phyloP scores from a whole-genome alignment of 2,329 filamentous ascomycete species.

The Scorias spongiosa region DNA sequence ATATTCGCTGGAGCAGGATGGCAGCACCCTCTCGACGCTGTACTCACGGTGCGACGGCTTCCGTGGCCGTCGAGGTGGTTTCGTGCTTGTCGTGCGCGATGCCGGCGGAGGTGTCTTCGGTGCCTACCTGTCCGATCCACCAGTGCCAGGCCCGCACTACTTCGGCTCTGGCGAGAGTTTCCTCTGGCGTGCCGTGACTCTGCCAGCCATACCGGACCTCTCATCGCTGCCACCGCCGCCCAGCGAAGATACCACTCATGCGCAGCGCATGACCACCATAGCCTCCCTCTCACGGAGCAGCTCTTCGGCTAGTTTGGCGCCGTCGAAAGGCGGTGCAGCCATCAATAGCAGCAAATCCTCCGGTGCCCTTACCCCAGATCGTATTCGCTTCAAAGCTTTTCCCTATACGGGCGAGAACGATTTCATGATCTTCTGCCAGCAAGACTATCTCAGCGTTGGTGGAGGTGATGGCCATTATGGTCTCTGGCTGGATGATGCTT shows the following conservation, averaged over 20 bases:
- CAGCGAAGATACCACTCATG: constrained; percentile 47
- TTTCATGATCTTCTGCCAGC: constrained; percentile 89
- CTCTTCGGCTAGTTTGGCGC: constrained; percentile 14
- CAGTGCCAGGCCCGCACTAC: constrained; percentile 67
- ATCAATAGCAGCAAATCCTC: constrained; percentile 11
- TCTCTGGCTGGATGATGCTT: constrained; percentile 76
- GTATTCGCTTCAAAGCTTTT: constrained; percentile 91
- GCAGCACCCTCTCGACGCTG: constrained; percentile 70
- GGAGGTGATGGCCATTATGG: constrained; percentile 79
- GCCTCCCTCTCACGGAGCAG: constrained; percentile 11
- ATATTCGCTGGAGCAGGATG: constrained; percentile 86
- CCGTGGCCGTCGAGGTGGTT: constrained; percentile 58
- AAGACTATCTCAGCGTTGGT: constrained; percentile 69
- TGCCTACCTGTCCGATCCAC: constrained; percentile 82
- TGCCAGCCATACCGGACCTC: constrained; percentile 40
- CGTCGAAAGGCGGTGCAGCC: constrained; percentile 8
- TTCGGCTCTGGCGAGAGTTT: constrained; percentile 96
- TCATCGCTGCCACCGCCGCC: constrained; percentile 54
- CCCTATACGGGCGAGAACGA: constrained; percentile 93
- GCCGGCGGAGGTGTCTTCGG: constrained; percentile 67
- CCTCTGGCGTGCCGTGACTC: constrained; percentile 61
- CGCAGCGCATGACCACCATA: constrained; percentile 46
- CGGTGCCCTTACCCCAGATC: constrained; percentile 43
- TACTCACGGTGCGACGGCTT: constrained; percentile 64
- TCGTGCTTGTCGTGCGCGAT: constrained; percentile 77